Evolutionary conservation across 2,329 filamentous ascomycete genomes (phyloP), one percentile per base, ranked within the genome.

Genomic region (Cercospora berteroae): DNA sequence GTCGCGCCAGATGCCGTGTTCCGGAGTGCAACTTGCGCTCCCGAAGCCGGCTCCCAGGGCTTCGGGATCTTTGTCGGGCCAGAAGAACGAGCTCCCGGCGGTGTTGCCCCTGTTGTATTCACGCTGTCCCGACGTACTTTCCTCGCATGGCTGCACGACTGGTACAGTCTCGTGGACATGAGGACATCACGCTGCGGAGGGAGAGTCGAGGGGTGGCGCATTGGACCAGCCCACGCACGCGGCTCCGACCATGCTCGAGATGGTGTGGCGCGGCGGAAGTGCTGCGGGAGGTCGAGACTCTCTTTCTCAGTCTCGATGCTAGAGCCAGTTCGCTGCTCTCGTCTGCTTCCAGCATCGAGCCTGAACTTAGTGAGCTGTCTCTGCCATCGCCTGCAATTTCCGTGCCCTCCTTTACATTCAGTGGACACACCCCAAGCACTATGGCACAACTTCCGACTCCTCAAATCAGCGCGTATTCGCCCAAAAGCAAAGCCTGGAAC

Each of bases 51-150:
- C 66, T 44, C 61, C 66, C 23, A 31, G 39, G n/a, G 61, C 61
- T 60, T 67, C 55, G 18, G 66, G 66, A 57, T 64, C 66, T 42
- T 27, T 52, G n/a, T 63, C 66, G 16, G 66, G 66, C 66, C 66
- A 67, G 27, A 67, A 61, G 56, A 67, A 64, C 29, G 60, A 48
- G 33, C 60, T 63, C n/a, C 60, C 60, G 10, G 44, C 60, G 10
- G 44, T 25, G 20, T 33, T 63, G 33, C 39, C 42, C 60, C 56
- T 63, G 6, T 2, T 39, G 50, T 29, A 8, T 56, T 25, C n/a
- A 48, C 42, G 42, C 42, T 4, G 42, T 20, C 12, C 20, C 42
- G n/a, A 6, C n/a, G 33, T 10, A 8, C 42, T n/a, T n/a, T 20
- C 16, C 42, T 8, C 42, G 42, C 42, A 20, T 48, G 42, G 42